Conservation (phyloP, 129 eudicot species). For the Helianthus tuberosus region DNA sequence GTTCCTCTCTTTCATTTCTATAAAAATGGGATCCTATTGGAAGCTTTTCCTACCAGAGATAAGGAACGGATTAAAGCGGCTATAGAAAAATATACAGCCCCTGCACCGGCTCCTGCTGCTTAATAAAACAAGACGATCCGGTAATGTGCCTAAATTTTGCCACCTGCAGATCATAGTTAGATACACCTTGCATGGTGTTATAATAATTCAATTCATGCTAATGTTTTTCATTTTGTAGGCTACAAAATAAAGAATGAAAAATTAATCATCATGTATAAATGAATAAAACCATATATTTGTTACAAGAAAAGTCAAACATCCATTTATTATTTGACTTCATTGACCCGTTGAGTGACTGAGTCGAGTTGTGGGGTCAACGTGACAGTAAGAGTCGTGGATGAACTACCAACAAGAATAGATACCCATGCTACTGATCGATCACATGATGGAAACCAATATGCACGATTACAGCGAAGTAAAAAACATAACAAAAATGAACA, state of each 20-base stretch:
- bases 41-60: constrained; percentile 90
- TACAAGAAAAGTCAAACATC: constrained; percentile 2
- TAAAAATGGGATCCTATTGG: constrained; percentile 71
- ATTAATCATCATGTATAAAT: neutral
- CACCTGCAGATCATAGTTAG: constrained; percentile 23
- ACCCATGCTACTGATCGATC: too few species aligned
- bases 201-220: constrained; percentile 31
- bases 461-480: neutral
- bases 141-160: constrained; percentile 29
- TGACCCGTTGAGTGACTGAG: neutral
- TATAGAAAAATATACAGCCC: constrained; percentile 61
- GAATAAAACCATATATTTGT: constrained; percentile 18
- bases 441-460: neutral
- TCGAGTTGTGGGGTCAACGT: neutral
- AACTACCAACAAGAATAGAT: constrained; percentile 15
- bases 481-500: neutral
- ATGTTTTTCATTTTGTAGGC: constrained; percentile 7
- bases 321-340: neutral
- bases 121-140: constrained; percentile 40
- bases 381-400: neutral
- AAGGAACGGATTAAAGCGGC: constrained; percentile 75
- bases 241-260: constrained; percentile 8
- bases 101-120: constrained; percentile 37
- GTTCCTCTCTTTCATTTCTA: constrained; percentile 86
- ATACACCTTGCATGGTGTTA: constrained; percentile 19